phyloP scores from a whole-genome alignment of 2,329 filamentous ascomycete species.

The Colletotrichum destructivum region DNA sequence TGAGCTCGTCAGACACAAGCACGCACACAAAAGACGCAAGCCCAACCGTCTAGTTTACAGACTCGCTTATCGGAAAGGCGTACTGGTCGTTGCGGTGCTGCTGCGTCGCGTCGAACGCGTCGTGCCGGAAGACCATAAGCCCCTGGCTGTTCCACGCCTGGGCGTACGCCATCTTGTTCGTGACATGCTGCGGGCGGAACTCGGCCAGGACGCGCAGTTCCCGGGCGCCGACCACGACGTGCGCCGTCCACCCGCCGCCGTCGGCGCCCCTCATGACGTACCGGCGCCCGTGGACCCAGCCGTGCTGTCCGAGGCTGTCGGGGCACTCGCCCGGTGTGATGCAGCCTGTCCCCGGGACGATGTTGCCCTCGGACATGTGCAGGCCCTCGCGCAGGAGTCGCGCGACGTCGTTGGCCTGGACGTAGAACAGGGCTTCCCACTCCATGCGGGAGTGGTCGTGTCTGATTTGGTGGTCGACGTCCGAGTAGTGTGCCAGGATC shows the following conservation, averaged over 20 bases:
- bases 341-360: neutral
- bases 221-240: conserved; percentile 11
- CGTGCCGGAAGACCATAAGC: neutral
- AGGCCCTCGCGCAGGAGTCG: neutral
- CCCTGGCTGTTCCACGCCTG: neutral
- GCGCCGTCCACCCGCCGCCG: conserved; percentile 8
- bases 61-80: neutral
- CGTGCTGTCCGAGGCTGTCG: neutral
- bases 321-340: neutral
- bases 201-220: neutral
- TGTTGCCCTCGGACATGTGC: neutral
- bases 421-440: neutral
- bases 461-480: neutral
- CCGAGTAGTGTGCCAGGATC: neutral
- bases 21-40: too few species aligned
- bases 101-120: neutral
- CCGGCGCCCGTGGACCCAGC: conserved; percentile 12
- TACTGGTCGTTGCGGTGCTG: neutral
- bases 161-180: neutral
- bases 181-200: neutral
- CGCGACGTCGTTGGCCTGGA: neutral
- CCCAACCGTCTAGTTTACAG: too few species aligned
- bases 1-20: neutral
- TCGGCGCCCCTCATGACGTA: neutral
- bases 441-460: neutral